Evolutionary conservation across 495 filamentous ascomycete genomes (phyloP).

Genomic region (Paragyromitra xinjiangensis): DNA sequence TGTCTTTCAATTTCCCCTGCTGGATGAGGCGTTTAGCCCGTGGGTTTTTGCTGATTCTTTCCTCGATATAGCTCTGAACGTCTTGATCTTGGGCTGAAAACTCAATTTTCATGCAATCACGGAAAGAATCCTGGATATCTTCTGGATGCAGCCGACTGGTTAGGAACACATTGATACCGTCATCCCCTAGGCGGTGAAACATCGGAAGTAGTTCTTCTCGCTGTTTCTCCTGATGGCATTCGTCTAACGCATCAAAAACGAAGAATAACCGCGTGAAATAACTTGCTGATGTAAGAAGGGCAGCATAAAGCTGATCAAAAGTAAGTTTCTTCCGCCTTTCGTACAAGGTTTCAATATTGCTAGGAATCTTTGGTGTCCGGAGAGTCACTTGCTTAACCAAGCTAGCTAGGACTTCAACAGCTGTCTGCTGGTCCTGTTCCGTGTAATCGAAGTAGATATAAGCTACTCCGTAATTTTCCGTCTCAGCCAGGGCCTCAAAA

Average conservation of each 20-base stretch:
- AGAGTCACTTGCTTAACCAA: background rate
- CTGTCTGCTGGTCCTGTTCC: background rate
- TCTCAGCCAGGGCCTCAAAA: background rate
- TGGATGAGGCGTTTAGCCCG: background rate
- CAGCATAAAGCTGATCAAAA: background rate
- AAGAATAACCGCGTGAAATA: background rate
- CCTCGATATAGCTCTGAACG: background rate
- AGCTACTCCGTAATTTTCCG: background rate
- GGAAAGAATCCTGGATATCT: slow-evolving; percentile 1
- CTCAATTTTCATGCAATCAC: background rate
- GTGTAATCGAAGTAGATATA: slow-evolving; percentile 12
- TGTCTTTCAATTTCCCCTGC: background rate
- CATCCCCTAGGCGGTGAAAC: background rate
- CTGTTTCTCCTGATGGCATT: slow-evolving; percentile 3
- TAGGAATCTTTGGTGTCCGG: background rate
- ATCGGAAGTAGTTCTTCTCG: background rate
- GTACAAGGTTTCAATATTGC: background rate
- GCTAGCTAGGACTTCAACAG: background rate
- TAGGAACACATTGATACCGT: background rate
- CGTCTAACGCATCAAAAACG: slow-evolving; percentile 5
- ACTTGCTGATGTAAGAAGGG: background rate
- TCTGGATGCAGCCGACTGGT: background rate
- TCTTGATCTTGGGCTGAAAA: background rate
- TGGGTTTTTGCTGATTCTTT: background rate
- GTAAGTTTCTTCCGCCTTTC: background rate